Percentiles rank a stretch among this genome's conserved stretches.
Conservation (phyloP, 768 basidiomycete genomes). For the Candolleomyces efflorescens region DNA sequence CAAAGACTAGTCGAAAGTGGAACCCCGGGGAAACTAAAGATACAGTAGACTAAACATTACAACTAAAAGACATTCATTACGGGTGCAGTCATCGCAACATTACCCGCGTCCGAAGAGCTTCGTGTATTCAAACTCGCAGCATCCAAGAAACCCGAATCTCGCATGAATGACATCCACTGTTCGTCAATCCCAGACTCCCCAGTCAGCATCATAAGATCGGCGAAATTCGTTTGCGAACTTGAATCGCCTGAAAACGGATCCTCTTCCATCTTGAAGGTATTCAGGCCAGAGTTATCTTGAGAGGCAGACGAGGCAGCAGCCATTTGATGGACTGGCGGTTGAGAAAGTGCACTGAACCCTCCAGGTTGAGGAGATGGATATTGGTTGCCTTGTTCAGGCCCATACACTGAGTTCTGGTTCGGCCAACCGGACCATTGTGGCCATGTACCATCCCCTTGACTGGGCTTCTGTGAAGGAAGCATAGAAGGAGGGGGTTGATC, state of each 20-base stretch:
- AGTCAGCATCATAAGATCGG: constrained; percentile 46
- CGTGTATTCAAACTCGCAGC: neutral
- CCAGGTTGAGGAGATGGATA: neutral
- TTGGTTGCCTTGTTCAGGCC: neutral
- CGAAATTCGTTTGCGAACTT: constrained; percentile 17
- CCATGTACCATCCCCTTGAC: neutral
- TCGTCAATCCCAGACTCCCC: constrained; percentile 62
- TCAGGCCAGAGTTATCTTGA: neutral
- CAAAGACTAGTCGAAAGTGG: no score
- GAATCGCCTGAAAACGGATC: neutral
- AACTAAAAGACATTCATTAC: neutral
- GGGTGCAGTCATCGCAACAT: neutral
- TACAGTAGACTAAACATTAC: neutral
- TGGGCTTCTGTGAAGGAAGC: neutral
- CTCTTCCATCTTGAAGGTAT: neutral
- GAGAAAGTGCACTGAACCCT: neutral
- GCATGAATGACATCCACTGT: constrained; percentile 65
- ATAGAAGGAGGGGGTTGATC: neutral
- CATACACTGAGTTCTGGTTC: neutral
- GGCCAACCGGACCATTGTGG: neutral
- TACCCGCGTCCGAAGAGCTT: neutral
- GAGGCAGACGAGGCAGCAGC: neutral
- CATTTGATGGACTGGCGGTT: neutral
- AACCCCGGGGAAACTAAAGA: neutral
- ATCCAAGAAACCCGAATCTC: constrained; percentile 40